Percentiles rank a stretch among this genome's conserved stretches.
phyloP scores from a whole-genome alignment of 2,329 filamentous ascomycete genomes.

The Monilinia aucupariae region DNA sequence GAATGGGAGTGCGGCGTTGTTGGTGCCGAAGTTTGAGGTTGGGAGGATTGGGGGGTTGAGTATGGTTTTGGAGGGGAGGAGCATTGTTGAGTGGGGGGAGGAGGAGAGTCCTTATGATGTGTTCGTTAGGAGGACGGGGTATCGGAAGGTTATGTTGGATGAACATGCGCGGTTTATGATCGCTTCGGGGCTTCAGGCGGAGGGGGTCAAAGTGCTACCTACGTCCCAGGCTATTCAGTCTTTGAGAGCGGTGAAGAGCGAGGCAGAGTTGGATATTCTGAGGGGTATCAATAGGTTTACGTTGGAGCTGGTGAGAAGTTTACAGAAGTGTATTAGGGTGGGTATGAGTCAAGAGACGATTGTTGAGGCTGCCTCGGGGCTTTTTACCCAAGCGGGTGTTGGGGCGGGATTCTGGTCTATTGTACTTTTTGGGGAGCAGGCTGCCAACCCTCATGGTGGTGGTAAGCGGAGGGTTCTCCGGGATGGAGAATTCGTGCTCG shows the following conservation, averaged over 20 bases:
- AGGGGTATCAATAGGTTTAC: conserved; percentile 58
- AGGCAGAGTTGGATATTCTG: conserved; percentile 50
- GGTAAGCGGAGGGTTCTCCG: conserved; percentile 44
- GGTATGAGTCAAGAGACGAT: conserved; percentile 54
- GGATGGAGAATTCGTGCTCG: conserved; percentile 52
- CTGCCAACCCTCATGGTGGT: conserved; percentile 38
- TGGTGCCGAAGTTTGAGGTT: conserved; percentile 56
- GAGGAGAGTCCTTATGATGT: conserved; percentile 58
- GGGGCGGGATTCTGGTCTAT: conserved; percentile 57
- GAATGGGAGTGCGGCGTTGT: conserved; percentile 51
- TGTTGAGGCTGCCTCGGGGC: conserved; percentile 46
- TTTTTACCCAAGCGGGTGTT: conserved; percentile 44
- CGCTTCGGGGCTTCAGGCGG: conserved; percentile 47
- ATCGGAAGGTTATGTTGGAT: conserved; percentile 50
- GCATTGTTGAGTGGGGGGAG: conserved; percentile 56
- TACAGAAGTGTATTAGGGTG: conserved; percentile 47
- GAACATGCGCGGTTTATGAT: conserved; percentile 61
- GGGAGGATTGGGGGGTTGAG: conserved; percentile 51
- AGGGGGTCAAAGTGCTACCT: conserved; percentile 50
- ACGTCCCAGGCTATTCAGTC: conserved; percentile 48
- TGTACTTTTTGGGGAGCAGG: conserved; percentile 50
- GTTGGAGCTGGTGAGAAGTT: conserved; percentile 52
- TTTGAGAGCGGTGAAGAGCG: conserved; percentile 52
- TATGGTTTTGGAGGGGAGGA: conserved; percentile 41
- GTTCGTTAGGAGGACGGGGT: conserved; percentile 40